Percentiles rank a stretch among this genome's conserved stretches.
Evolutionary conservation across 2,329 filamentous ascomycete genomes (phyloP).

Genomic region (Pseudopithomyces maydicus): DNA sequence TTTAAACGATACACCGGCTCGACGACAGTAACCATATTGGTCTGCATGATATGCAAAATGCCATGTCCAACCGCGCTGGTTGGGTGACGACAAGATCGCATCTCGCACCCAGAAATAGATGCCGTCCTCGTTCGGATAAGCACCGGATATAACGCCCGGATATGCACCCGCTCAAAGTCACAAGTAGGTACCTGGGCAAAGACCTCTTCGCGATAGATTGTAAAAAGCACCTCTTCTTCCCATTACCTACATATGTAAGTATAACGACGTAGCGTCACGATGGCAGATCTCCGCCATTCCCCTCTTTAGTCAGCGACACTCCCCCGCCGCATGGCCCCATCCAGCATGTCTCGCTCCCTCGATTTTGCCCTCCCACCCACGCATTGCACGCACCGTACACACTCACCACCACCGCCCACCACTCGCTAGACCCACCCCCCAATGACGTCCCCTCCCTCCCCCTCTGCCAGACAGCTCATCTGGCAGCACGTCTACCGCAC

Average conservation of each 20-base stretch:
- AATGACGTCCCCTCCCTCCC: constrained; percentile 22
- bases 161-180: too few relatives aligned
- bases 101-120: constrained; percentile 1
- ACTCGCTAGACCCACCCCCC: constrained; percentile 2
- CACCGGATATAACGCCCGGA: not conserved
- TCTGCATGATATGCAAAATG: not conserved
- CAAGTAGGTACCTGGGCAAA: not conserved
- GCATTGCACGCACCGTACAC: not conserved
- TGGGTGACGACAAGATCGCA: not conserved
- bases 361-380: constrained; percentile 1
- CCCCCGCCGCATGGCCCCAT: constrained; percentile 3
- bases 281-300: not conserved
- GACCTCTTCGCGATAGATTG: not conserved
- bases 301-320: constrained; percentile 1
- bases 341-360: constrained; percentile 4
- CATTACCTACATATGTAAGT: too few relatives aligned
- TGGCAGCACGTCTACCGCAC: constrained; percentile 41
- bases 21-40: not conserved
- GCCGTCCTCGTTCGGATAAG: not conserved
- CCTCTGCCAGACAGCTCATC: constrained; percentile 22
- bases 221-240: not conserved
- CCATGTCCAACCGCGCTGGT: constrained; percentile 2
- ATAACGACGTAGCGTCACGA: not conserved
- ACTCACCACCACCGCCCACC: not conserved
- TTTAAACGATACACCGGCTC: too few relatives aligned